Base-by-base conservation (phyloP, 805 yeast genomes). In the Teunomyces gatunensis region DNA sequence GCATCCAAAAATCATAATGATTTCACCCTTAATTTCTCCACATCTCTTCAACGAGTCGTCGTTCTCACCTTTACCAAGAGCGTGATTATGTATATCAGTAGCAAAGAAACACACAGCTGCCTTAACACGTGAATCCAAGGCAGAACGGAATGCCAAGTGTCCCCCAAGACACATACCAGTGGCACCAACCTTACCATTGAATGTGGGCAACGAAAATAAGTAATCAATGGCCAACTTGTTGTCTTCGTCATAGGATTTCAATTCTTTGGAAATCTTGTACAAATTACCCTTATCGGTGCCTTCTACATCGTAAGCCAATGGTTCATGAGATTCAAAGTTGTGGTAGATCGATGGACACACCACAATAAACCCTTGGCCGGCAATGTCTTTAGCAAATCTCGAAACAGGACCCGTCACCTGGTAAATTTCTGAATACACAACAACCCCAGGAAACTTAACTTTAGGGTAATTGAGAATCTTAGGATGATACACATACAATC, bases 81-180 rank as follows among this genome's bases (percentile, higher is more conserved):
- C 77, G 57, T 77, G 83, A 49, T 73, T 73, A 61, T 87, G 94
- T 59, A 87, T 83, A 58, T 87, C 94, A 5, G 95, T 87, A 11
- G 89, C 87, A 68, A 87, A 87, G 67, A 85, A 87, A 51, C 90
- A 81, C 15, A 85, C 86, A 9, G 84, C 77, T 13, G 91, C 89
- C 10, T 71, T 68, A 39, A 87, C 80, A 48, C 89, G 67, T 32
- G 75, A 70, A 58, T 86, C 89, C 54, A 85, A 71, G 2, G 84
- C 82, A 2, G 83, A 75, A 54, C 95, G 73, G 68, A 77, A 85
- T 1, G 94, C 92, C 56, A 86, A 69, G 61, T 87, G 94, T 1
- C 94, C 95, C 17, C 94, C 94, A 32, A 87, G 77, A 63, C 95
- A 87, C 94, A 87, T 87, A 15, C 94, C 95, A 2, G 92, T 85